Conservation (phyloP, 2,329 filamentous ascomycete species). For the Leptographium wingfieldii region DNA sequence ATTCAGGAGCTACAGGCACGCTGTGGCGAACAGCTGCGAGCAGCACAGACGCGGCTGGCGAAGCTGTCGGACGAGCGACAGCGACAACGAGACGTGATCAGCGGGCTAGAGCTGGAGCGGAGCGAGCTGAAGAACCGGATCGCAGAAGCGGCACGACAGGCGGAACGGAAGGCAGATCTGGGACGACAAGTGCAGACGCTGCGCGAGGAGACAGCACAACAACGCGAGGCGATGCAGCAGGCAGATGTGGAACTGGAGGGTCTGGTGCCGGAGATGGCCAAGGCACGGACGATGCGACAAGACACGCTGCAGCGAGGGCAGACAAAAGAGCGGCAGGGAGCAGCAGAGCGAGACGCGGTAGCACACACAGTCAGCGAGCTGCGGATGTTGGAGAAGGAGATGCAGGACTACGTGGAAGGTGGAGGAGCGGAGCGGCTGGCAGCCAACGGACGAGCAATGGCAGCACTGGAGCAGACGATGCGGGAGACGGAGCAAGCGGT, state of each 20-base stretch:
- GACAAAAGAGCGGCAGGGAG: slow-evolving; percentile 58
- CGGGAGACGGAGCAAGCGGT: slow-evolving; percentile 55
- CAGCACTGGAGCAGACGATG: slow-evolving; percentile 53
- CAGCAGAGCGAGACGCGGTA: slow-evolving; percentile 58
- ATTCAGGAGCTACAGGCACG: slow-evolving; percentile 64
- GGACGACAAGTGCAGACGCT: slow-evolving; percentile 60
- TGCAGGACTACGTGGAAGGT: slow-evolving; percentile 64
- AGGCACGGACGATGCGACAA: slow-evolving; percentile 64
- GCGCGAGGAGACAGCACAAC: slow-evolving; percentile 53
- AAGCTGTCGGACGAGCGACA: slow-evolving; percentile 61
- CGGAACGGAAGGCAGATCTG: slow-evolving; percentile 70
- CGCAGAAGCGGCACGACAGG: slow-evolving; percentile 53
- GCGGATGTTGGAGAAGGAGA: slow-evolving; percentile 60
- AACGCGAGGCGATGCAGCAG: slow-evolving; percentile 55
- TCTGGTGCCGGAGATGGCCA: slow-evolving; percentile 63
- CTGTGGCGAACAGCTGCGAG: slow-evolving; percentile 54
- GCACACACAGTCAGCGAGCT: slow-evolving; percentile 67
- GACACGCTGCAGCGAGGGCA: slow-evolving; percentile 62
- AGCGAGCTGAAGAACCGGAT: slow-evolving; percentile 65
- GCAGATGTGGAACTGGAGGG: slow-evolving; percentile 61
- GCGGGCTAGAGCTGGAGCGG: slow-evolving; percentile 60
- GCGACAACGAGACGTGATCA: slow-evolving; percentile 54
- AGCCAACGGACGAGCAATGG: slow-evolving; percentile 56
- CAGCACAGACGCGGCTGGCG: slow-evolving; percentile 48
- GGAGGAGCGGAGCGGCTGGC: slow-evolving; percentile 62